Percentiles rank a stretch among this genome's conserved stretches.
phyloP scores from a whole-genome alignment of 23 red algal species.

The Gracilaria gracilis region DNA sequence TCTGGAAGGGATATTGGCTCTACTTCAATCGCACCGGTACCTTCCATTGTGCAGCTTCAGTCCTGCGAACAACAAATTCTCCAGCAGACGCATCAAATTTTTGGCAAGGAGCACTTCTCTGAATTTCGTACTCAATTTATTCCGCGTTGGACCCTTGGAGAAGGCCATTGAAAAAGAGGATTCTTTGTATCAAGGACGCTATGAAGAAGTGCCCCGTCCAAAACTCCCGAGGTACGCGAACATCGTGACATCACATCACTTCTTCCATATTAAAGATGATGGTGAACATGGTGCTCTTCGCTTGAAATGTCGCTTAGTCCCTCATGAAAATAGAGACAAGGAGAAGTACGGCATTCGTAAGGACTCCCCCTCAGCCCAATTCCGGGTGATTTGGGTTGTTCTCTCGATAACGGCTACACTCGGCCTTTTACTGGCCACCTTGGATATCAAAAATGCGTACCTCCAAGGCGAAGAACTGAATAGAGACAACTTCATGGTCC shows the following conservation, averaged over 20 bases:
- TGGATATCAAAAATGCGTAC: constrained; percentile 19
- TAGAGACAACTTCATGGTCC: constrained; percentile 10
- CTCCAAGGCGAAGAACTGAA: constrained; percentile 14
- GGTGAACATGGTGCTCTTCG: constrained; percentile 11
- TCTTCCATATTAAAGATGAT: constrained; percentile 60
- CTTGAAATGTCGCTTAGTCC: constrained; percentile 44
- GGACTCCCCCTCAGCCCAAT: constrained; percentile 41
- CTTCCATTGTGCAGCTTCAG: not conserved
- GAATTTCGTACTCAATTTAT: constrained; percentile 21
- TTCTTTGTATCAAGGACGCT: not conserved
- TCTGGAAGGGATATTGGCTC: constrained; percentile 30
- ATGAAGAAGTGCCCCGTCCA: not conserved
- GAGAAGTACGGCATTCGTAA: constrained; percentile 22
- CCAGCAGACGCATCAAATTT: not conserved
- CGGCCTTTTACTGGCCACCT: not conserved
- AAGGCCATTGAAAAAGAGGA: constrained; percentile 40
- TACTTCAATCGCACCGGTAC: not conserved
- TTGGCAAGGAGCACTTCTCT: not conserved
- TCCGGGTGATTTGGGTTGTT: constrained; percentile 28
- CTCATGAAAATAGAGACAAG: constrained; percentile 26
- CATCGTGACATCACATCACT: constrained; percentile 47
- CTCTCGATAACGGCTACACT: constrained; percentile 22
- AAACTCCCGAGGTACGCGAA: constrained; percentile 29
- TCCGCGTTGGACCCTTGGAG: constrained; percentile 14
- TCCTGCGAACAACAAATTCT: constrained; percentile 37